Percentiles rank a stretch among this genome's conserved stretches.
phyloP scores from a whole-genome alignment of 805 yeast species.

The Blastobotrys muscicola region DNA sequence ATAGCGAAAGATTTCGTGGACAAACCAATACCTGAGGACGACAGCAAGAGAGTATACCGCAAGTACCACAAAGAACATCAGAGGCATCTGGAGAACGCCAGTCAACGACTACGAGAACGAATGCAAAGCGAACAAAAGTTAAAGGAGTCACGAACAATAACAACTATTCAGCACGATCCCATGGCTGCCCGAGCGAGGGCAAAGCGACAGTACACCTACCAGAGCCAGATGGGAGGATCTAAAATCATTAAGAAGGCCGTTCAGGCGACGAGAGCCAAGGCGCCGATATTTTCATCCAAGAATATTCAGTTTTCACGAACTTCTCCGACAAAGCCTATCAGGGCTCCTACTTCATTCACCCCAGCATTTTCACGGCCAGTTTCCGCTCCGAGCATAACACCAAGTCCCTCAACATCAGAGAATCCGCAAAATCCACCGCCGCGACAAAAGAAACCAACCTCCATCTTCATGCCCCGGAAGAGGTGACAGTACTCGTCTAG shows the following conservation, averaged over 20 bases:
- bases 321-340: neutral
- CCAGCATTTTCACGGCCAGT: too few relatives aligned
- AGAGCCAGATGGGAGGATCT: constrained; percentile 13
- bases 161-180: constrained; percentile 18
- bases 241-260: constrained; percentile 14
- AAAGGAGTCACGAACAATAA: constrained; percentile 18
- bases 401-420: too few relatives aligned
- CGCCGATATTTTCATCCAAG: constrained; percentile 15
- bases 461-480: too few relatives aligned
- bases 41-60: constrained; percentile 22
- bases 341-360: neutral
- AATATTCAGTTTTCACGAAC: constrained; percentile 12
- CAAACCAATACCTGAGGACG: constrained; percentile 20
- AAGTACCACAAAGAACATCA: constrained; percentile 33
- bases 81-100: constrained; percentile 36
- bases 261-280: constrained; percentile 9
- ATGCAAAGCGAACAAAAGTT: constrained; percentile 21
- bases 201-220: constrained; percentile 5
- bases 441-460: too few relatives aligned
- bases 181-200: constrained; percentile 10
- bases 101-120: constrained; percentile 26
- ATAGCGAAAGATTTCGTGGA: constrained; percentile 27
- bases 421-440: too few relatives aligned
- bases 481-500: too few relatives aligned
- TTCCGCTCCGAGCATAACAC: too few relatives aligned